These are phyloP conservation scores for Larix sibirica DNA, from an alignment of 83 land plant genomes.

Conservation along the genomic window DNA sequence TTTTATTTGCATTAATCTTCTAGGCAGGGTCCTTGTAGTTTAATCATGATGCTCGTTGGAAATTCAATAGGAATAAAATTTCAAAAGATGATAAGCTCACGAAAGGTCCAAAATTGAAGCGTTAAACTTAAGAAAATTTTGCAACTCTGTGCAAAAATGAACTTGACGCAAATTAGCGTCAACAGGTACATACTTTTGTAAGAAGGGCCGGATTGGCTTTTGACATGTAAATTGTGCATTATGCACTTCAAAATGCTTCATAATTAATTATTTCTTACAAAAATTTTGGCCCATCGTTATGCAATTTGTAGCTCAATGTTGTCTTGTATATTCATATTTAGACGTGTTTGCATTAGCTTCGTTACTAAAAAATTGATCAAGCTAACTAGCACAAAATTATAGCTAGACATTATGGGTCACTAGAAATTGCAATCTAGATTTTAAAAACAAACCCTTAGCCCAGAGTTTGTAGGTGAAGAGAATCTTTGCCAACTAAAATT, in stretches of 20 bases:
- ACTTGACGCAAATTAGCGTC: too few relatives aligned
- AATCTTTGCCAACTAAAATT: too few relatives aligned
- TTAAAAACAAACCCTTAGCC: background rate
- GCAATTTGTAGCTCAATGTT: background rate
- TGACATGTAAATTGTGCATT: background rate
- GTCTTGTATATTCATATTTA: background rate
- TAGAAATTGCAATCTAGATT: background rate
- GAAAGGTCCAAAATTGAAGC: too few relatives aligned
- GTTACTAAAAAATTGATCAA: background rate
- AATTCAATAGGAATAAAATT: too few relatives aligned
- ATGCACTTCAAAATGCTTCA: background rate
- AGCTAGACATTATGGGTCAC: background rate
- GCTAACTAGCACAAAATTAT: background rate
- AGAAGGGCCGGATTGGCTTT: background rate
- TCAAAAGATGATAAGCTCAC: too few relatives aligned
- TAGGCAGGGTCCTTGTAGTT: too few relatives aligned
- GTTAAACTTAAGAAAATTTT: too few relatives aligned
- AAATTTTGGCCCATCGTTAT: background rate
- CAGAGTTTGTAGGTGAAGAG: constrained; percentile 17
- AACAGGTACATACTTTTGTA: background rate
- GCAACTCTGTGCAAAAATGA: too few relatives aligned
- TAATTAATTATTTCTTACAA: background rate
- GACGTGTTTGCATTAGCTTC: background rate
- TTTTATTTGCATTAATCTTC: too few relatives aligned
- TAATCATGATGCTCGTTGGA: too few relatives aligned